These are phyloP conservation scores for Oryza glumipatula DNA, from an alignment of 176 grass and related monocot genomes.

Conservation along the genomic window DNA sequence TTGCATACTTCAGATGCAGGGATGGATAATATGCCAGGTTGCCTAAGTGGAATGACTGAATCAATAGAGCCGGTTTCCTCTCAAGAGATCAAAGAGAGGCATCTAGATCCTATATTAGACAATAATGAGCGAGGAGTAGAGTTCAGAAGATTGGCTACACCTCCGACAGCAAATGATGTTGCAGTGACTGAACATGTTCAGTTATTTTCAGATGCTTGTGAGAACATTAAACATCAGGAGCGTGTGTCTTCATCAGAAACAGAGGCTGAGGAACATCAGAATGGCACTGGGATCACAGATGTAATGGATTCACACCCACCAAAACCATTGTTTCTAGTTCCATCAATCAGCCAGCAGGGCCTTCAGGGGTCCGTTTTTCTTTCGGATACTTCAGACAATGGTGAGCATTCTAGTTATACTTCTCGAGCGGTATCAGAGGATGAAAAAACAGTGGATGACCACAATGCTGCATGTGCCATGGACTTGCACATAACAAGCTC, in stretches of 20 bases:
- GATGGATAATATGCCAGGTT: constrained; percentile 17
- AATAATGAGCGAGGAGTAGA: constrained; percentile 40
- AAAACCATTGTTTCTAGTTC: constrained; percentile 3
- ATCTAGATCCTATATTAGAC: constrained; percentile 20
- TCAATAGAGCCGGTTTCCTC: constrained; percentile 26
- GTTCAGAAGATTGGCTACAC: constrained; percentile 10
- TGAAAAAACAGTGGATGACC: constrained; percentile 28
- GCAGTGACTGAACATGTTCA: constrained; percentile 30
- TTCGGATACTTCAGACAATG: constrained; percentile 37
- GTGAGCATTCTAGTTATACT: constrained; percentile 2
- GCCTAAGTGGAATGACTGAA: constrained; percentile 27
- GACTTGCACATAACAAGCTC: constrained; percentile 13
- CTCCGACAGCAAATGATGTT: constrained; percentile 18
- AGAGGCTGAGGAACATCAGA: constrained; percentile 23
- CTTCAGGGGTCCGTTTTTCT: neutral
- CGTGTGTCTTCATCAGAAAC: constrained; percentile 9
- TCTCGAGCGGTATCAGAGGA: constrained; percentile 29
- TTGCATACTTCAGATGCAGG: constrained; percentile 23
- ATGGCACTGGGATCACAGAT: constrained; percentile 13
- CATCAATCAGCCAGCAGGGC: constrained; percentile 6
- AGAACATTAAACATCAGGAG: constrained; percentile 26
- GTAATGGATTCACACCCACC: constrained; percentile 14
- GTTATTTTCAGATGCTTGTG: constrained; percentile 30
- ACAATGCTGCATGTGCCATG: neutral
- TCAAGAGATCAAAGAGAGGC: constrained; percentile 4